Conservation (phyloP, 2,329 filamentous ascomycete genomes). For the Exophiala oligosperma region DNA sequence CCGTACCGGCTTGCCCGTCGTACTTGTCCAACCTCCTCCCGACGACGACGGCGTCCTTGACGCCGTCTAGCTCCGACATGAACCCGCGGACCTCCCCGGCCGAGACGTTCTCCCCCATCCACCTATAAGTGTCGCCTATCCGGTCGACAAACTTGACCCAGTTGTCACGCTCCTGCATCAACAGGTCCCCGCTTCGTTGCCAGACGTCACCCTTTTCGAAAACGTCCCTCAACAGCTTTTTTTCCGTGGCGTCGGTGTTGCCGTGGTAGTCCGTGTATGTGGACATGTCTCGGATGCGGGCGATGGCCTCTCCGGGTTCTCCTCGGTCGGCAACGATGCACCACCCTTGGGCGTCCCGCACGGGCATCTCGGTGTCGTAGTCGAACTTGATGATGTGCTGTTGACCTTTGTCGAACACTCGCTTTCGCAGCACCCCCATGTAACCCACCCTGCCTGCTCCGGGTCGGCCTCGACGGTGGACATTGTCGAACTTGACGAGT, state of each 20-base stretch:
- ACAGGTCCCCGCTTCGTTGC: slow-evolving; percentile 79
- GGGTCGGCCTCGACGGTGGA: slow-evolving; percentile 64
- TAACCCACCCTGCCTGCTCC: slow-evolving; percentile 52
- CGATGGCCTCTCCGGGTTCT: slow-evolving; percentile 74
- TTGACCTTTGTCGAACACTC: slow-evolving; percentile 48
- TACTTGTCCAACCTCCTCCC: slow-evolving; percentile 54
- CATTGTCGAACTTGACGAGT: slow-evolving; percentile 62
- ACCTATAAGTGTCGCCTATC: slow-evolving; percentile 55
- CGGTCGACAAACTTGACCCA: slow-evolving; percentile 75
- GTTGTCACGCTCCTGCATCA: slow-evolving; percentile 70
- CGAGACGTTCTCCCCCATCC: slow-evolving; percentile 77
- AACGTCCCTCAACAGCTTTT: slow-evolving; percentile 74
- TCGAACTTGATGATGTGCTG: slow-evolving; percentile 66
- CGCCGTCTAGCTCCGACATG: slow-evolving; percentile 63
- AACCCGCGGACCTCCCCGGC: slow-evolving; percentile 76
- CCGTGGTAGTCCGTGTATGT: slow-evolving; percentile 81
- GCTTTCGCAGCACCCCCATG: slow-evolving; percentile 39
- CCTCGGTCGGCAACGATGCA: slow-evolving; percentile 62
- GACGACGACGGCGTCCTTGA: slow-evolving; percentile 82
- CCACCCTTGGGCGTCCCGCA: slow-evolving; percentile 65
- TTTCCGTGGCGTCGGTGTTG: slow-evolving; percentile 67
- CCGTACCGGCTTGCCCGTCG: slow-evolving; percentile 51
- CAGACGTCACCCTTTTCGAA: slow-evolving; percentile 74
- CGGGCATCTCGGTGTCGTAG: slow-evolving; percentile 65
- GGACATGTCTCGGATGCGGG: slow-evolving; percentile 59